phyloP scores from a whole-genome alignment of 2,329 filamentous ascomycete genomes.

The Aureobasidium sp. region DNA sequence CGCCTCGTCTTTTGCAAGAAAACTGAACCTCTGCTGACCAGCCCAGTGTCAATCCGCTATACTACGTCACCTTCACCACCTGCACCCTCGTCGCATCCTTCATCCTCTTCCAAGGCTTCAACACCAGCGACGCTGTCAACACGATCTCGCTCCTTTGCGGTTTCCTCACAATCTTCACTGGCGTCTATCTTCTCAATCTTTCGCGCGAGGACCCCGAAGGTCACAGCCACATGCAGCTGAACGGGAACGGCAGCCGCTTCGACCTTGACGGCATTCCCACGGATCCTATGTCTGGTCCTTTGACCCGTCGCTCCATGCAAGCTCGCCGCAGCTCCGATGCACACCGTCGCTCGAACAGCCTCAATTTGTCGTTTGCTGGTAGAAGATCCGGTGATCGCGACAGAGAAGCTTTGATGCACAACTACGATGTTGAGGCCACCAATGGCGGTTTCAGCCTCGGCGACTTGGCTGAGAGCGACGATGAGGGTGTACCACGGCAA shows the following conservation, averaged over 20 bases:
- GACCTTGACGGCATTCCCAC: conserved; percentile 76
- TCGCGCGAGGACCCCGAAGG: conserved; percentile 86
- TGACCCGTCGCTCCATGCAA: conserved; percentile 92
- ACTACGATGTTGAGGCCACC: conserved; percentile 77
- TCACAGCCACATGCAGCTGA: conserved; percentile 45
- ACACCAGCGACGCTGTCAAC: conserved; percentile 85
- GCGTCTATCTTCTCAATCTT: conserved; percentile 93
- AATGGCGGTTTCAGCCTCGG: conserved; percentile 57
- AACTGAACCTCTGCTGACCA: background rate
- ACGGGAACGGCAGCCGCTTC: conserved; percentile 39
- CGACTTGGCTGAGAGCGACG: conserved; percentile 57
- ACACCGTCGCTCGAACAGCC: conserved; percentile 51
- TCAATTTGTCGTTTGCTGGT: conserved; percentile 24
- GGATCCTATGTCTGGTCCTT: conserved; percentile 80
- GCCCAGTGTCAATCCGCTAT: conserved; percentile 80
- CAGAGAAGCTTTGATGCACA: conserved; percentile 75
- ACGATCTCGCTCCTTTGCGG: conserved; percentile 87
- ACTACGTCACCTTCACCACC: conserved; percentile 97
- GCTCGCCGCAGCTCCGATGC: conserved; percentile 57
- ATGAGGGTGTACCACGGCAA: conserved; percentile 5
- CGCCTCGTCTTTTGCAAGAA: conserved; percentile 30
- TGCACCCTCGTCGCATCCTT: conserved; percentile 91
- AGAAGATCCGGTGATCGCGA: conserved; percentile 44
- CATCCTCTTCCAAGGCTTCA: conserved; percentile 92
- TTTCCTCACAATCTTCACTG: conserved; percentile 90